Conservation (phyloP, 2,329 filamentous ascomycete genomes). For the Diaporthe aspalathi region DNA sequence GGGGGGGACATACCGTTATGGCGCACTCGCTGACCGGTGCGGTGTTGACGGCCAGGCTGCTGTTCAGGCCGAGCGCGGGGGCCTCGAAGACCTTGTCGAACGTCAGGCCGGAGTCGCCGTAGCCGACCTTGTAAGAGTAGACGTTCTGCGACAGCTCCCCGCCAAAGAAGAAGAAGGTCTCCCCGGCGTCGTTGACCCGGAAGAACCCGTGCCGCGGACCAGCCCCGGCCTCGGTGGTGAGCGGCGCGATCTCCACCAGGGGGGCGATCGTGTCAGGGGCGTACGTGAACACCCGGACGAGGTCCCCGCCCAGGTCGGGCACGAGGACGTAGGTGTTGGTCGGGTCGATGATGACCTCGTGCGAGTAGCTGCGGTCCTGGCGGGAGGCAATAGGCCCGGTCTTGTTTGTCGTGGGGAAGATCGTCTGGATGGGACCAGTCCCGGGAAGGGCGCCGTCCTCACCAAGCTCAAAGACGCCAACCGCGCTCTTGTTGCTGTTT, state of each 20-base stretch:
- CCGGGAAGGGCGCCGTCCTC: constrained; percentile 40
- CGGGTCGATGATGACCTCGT: constrained; percentile 73
- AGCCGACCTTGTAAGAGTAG: constrained; percentile 42
- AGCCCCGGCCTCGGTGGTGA: constrained; percentile 38
- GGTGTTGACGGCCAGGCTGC: constrained; percentile 37
- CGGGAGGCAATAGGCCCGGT: constrained; percentile 56
- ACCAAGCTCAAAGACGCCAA: constrained; percentile 33
- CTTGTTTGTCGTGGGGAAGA: constrained; percentile 41
- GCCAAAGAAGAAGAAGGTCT: constrained; percentile 42
- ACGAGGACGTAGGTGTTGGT: constrained; percentile 70
- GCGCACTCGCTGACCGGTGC: constrained; percentile 42
- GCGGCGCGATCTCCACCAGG: constrained; percentile 38
- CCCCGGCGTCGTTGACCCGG: constrained; percentile 38
- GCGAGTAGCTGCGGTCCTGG: constrained; percentile 71
- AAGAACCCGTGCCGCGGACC: constrained; percentile 42
- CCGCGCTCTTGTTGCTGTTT: constrained; percentile 11
- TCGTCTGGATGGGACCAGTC: constrained; percentile 38
- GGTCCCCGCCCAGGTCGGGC: constrained; percentile 74
- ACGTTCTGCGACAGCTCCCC: constrained; percentile 42
- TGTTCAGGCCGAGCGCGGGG: constrained; percentile 38
- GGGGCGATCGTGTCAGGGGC: constrained; percentile 38
- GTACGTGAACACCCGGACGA: constrained; percentile 64
- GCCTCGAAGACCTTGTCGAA: constrained; percentile 41
- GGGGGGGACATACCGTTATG: constrained; percentile 38
- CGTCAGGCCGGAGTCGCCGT: constrained; percentile 39